A percentile compares a stretch with the other conserved stretches of the same genome.
phyloP scores from a whole-genome alignment of 148 eudicot species.

The Rhododendron vialii region DNA sequence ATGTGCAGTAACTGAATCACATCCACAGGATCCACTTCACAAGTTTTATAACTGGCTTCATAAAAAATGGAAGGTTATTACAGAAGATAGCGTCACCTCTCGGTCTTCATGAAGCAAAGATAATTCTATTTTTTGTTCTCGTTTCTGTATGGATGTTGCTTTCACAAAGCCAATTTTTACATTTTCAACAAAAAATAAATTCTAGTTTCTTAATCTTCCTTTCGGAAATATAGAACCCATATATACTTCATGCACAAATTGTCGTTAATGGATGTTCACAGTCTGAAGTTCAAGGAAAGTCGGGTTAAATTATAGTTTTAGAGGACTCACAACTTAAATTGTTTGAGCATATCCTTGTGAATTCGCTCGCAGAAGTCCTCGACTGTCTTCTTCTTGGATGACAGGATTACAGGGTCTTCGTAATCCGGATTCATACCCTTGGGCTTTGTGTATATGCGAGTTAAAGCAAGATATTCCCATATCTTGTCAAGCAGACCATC shows the following conservation, averaged over 20 bases:
- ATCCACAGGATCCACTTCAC: not conserved
- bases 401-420: slow-evolving; percentile 91
- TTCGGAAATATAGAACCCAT: not conserved
- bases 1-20: not conserved
- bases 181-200: not conserved
- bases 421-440: slow-evolving; percentile 99
- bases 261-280: too few relatives aligned
- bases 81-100: not conserved
- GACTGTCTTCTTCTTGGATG: slow-evolving; percentile 77
- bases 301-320: not conserved
- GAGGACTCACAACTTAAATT: slow-evolving; percentile 78
- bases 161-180: not conserved
- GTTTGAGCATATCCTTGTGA: slow-evolving; percentile 96
- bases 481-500: slow-evolving; percentile 94
- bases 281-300: not conserved
- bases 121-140: not conserved
- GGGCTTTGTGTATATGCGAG: slow-evolving; percentile 98
- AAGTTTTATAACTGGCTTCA: not conserved
- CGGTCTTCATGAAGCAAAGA: not conserved
- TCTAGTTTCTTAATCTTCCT: not conserved
- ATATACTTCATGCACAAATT: too few relatives aligned
- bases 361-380: slow-evolving; percentile 87
- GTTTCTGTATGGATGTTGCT: not conserved
- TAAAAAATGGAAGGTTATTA: not conserved
- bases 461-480: slow-evolving; percentile 91